Evolutionary conservation across 495 filamentous ascomycete species (phyloP).

Genomic region (Penicillium paxilli): DNA sequence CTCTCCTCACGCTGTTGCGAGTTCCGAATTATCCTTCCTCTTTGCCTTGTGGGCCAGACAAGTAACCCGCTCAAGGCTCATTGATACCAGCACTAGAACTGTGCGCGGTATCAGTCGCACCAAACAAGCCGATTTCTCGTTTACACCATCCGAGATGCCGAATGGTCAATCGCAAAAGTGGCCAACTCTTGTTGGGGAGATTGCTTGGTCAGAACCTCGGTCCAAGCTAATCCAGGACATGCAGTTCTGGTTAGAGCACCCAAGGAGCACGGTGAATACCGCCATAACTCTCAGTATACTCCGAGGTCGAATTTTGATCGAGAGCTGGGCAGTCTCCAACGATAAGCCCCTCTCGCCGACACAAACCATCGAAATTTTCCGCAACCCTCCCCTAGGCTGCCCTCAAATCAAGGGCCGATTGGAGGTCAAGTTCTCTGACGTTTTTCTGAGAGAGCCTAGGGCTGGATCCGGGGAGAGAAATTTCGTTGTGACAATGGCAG

Average conservation of each 20-base stretch:
- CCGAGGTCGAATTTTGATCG: constrained; percentile 3
- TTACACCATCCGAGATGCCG: constrained; percentile 1
- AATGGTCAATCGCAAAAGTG: constrained; percentile 5
- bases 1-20: neutral
- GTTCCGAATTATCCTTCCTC: constrained; percentile 7
- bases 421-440: neutral
- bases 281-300: constrained; percentile 9
- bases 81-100: too few relatives aligned
- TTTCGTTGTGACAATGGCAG: too few relatives aligned
- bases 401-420: neutral
- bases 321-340: neutral
- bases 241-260: constrained; percentile 4
- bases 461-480: too few relatives aligned
- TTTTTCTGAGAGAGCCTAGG: too few relatives aligned
- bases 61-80: neutral
- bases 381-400: neutral
- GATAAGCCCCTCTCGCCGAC: neutral
- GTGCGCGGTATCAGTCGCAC: neutral
- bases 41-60: constrained; percentile 7
- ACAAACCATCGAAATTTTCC: neutral
- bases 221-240: constrained; percentile 7
- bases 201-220: constrained; percentile 10
- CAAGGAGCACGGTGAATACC: constrained; percentile 1
- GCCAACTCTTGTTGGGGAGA: constrained; percentile 14
- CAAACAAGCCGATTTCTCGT: constrained; percentile 11